Evolutionary conservation across 768 basidiomycete species (phyloP), one percentile per base, ranked within the genome.

Genomic region (Lactifluus rugatus): DNA sequence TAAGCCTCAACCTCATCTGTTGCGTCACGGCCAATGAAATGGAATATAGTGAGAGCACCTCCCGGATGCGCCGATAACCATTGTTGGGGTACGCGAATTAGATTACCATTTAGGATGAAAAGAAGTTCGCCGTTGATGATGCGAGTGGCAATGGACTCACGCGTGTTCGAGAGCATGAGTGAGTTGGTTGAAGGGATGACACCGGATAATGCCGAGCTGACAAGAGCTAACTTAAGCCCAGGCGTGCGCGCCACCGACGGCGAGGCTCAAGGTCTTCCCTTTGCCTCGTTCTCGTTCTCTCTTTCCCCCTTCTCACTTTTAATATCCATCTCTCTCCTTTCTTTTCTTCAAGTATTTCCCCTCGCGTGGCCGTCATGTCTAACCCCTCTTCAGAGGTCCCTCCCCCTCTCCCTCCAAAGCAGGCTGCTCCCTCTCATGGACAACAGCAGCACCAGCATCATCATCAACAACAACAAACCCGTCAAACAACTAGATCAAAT

Each of bases 21-120:
- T 0, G 95, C 94, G 68, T 99, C 94, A 55, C 95, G 80, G 3
- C 95, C 96, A 42, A 97, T 84, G 66, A 93, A 97, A 72, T 99
- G 96, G 25, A 95, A 82, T 57, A 99, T 81, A 14, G 93, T 80
- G 49, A 97, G 84, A 4, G 81, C 70, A 39, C 95, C 93, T 44
- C 96, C 96, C 0, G 96, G 96, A 68, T 98, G 95, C 4, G 80
- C 75, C 4, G 79, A 72, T n/a, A 93, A 82, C 93, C 93, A 97
- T 14, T 75, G 69, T 11, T 75, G 71, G 6, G 91, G 82, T 14
- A 92, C 81, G 48, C 78, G 78, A 51, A 86, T 78, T 64, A 86
- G 79, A 56, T 77, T 73, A 66, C 76, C 75, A 67, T 78, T 72
- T 74, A 86, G 86, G 60, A 95, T 76, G 75, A 95, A 76, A 67